Percentiles rank a stretch among this genome's conserved stretches.
Evolutionary conservation across 2,329 filamentous ascomycete species (phyloP).

Genomic region (Ilyonectria destructans): DNA sequence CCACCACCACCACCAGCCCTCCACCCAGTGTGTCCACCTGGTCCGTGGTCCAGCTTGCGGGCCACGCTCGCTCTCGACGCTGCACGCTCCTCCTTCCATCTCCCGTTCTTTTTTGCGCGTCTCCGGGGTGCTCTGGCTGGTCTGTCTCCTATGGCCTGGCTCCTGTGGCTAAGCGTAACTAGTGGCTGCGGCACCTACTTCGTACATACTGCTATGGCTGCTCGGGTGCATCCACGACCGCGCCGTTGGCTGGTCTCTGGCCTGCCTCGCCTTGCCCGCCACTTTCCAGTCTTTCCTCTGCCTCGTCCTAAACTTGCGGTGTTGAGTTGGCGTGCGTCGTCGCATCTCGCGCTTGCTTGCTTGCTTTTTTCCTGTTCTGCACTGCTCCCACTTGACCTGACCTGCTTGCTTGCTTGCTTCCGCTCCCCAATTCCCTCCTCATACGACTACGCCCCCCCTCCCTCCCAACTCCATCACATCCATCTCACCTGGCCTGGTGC

Average conservation of each 20-base stretch:
- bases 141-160: background rate
- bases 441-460: constrained; percentile 34
- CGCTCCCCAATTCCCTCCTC: constrained; percentile 14
- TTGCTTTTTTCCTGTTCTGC: constrained; percentile 26
- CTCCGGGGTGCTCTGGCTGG: constrained; percentile 5
- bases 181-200: constrained; percentile 12
- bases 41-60: constrained; percentile 7
- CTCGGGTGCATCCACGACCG: constrained; percentile 23
- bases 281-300: constrained; percentile 31
- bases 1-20: constrained; percentile 18
- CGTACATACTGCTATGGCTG: background rate
- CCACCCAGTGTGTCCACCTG: constrained; percentile 5
- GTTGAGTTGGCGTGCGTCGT: constrained; percentile 39
- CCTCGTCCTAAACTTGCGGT: constrained; percentile 44
- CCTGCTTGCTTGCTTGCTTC: background rate
- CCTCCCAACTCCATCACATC: constrained; percentile 18
- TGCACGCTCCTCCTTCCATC: constrained; percentile 22
- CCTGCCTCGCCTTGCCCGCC: constrained; percentile 37
- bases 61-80: background rate
- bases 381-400: constrained; percentile 3
- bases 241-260: constrained; percentile 23
- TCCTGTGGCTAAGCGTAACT: background rate
- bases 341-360: constrained; percentile 49
- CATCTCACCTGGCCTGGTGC: constrained; percentile 25
- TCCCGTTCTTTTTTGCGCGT: constrained; percentile 15